Conservation (phyloP, 148 eudicot species). For the Rhododendron mucronatum region DNA sequence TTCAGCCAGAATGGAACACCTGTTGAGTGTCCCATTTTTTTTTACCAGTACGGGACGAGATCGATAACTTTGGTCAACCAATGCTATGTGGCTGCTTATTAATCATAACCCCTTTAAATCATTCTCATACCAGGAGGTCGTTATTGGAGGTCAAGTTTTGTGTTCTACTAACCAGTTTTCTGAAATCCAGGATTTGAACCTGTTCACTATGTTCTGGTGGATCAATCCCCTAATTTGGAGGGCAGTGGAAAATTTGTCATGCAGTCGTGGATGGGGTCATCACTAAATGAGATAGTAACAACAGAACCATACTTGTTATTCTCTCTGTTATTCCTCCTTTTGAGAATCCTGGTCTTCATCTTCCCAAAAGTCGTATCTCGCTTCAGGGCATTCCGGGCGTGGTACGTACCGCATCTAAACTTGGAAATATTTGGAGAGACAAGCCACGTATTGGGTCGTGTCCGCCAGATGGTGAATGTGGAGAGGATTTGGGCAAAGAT, state of each 20-base stretch:
- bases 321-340: background rate
- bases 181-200: background rate
- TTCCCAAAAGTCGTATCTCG: background rate
- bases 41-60: no score
- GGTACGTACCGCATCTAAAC: background rate
- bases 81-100: background rate
- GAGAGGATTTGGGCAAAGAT: background rate
- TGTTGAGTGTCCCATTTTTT: no score
- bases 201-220: background rate
- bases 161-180: background rate
- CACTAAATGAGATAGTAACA: background rate
- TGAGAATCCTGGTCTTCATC: background rate
- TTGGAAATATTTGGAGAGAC: slow-evolving; percentile 4
- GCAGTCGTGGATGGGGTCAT: background rate
- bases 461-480: background rate
- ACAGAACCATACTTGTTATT: background rate
- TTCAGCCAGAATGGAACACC: no score
- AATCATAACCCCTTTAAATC: background rate
- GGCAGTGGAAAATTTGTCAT: background rate
- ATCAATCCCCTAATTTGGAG: background rate
- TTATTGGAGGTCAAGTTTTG: background rate
- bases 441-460: background rate
- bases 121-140: background rate
- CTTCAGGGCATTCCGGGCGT: background rate
- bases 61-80: no score